A percentile compares a stretch with the other conserved stretches of the same genome.
Conservation (phyloP, 495 filamentous ascomycete species). For the Podospora anserina region DNA sequence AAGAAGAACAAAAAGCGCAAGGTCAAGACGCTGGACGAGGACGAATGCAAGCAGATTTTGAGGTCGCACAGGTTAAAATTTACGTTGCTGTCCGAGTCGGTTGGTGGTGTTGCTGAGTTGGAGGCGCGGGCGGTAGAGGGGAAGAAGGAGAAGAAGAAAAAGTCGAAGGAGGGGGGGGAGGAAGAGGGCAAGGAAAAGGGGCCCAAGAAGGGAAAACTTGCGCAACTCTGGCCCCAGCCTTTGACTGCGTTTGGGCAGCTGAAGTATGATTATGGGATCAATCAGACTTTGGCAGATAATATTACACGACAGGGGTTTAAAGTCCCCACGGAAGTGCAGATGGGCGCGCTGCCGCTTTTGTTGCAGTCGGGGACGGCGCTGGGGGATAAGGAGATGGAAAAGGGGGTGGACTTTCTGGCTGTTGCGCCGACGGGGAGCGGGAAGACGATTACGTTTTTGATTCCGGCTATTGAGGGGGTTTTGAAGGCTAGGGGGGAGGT, state of each 20-base stretch:
- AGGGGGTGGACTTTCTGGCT: slow-evolving; percentile 67
- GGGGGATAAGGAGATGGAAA: slow-evolving; percentile 16
- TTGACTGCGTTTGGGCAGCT: slow-evolving; percentile 74
- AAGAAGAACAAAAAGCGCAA: slow-evolving; percentile 29
- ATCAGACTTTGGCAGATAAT: slow-evolving; percentile 69
- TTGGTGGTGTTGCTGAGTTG: slow-evolving; percentile 9
- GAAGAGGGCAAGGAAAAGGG: slow-evolving; percentile 51
- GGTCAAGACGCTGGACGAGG: slow-evolving; percentile 48
- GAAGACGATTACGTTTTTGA: slow-evolving; percentile 92
- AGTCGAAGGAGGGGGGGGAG: slow-evolving; percentile 32
- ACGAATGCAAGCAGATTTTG: slow-evolving; percentile 70
- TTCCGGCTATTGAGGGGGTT: slow-evolving; percentile 76
- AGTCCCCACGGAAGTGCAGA: slow-evolving; percentile 88
- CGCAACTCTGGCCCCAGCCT: slow-evolving; percentile 69
- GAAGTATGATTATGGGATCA: slow-evolving; percentile 63
- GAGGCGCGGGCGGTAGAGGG: slow-evolving; percentile 33
- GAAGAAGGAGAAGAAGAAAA: slow-evolving; percentile 41
- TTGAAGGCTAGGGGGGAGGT: slow-evolving; percentile 48
- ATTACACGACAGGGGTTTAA: slow-evolving; percentile 78
- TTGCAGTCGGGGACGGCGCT: slow-evolving; percentile 52
- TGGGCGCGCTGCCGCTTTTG: slow-evolving; percentile 77
- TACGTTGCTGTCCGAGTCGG: slow-evolving; percentile 54
- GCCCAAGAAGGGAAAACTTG: slow-evolving; percentile 46
- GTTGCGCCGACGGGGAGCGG: slow-evolving; percentile 95
- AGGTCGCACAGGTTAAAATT: slow-evolving; percentile 85